phyloP scores from a whole-genome alignment of 1,139 yeast species.

The Ogataea hybrid region DNA sequence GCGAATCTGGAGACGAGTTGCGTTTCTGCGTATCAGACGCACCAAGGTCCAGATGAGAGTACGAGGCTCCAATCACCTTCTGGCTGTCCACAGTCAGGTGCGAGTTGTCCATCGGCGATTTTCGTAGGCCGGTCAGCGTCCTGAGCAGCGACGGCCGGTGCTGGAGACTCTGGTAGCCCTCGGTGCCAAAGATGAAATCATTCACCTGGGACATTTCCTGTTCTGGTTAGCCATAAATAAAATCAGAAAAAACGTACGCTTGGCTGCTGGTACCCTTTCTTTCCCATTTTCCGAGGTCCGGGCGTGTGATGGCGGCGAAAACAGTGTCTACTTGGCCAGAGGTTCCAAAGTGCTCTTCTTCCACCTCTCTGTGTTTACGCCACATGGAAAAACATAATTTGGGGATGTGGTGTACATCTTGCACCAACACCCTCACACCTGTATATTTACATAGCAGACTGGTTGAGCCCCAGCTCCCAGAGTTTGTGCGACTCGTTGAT shows the following conservation, averaged over 20 bases:
- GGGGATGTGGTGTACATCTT: neutral
- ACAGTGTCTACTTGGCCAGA: neutral
- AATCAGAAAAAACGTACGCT: slow-evolving; percentile 19
- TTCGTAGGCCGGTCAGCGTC: slow-evolving; percentile 22
- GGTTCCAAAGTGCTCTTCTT: neutral
- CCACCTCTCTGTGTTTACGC: slow-evolving; percentile 9
- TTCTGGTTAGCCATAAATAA: slow-evolving; percentile 4
- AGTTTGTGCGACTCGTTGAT: slow-evolving; percentile 79
- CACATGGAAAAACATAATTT: slow-evolving; percentile 5
- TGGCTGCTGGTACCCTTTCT: slow-evolving; percentile 27
- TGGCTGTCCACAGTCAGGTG: slow-evolving; percentile 11
- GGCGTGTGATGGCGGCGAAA: neutral
- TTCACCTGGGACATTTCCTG: slow-evolving; percentile 21
- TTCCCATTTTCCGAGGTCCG: slow-evolving; percentile 21
- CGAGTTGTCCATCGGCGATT: slow-evolving; percentile 16
- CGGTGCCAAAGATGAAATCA: slow-evolving; percentile 17
- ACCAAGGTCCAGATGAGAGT: slow-evolving; percentile 27
- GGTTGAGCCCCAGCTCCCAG: slow-evolving; percentile 47
- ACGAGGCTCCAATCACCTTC: slow-evolving; percentile 30
- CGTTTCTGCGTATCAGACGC: slow-evolving; percentile 16
- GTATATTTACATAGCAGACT: neutral
- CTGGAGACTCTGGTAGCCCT: slow-evolving; percentile 16
- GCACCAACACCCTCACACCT: slow-evolving; percentile 1
- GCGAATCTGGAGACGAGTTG: slow-evolving; percentile 19
- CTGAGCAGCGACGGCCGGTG: slow-evolving; percentile 21